Percentiles rank a stretch among this genome's conserved stretches.
These are phyloP conservation scores for Pisolithus microcarpus DNA, from an alignment of 768 basidiomycete genomes.

Conservation along the genomic window DNA sequence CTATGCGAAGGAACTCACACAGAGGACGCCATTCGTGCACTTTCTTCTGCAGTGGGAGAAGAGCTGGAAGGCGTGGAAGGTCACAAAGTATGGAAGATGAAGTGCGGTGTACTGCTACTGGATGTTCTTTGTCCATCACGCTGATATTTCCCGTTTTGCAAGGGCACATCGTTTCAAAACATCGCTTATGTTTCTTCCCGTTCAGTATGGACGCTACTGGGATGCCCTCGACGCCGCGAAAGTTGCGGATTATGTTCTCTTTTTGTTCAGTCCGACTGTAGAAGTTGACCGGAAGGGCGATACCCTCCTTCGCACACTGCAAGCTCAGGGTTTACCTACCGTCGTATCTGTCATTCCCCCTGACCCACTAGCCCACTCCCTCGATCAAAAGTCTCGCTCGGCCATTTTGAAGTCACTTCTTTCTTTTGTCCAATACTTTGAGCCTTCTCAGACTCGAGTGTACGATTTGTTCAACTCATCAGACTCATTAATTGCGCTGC, in stretches of 20 bases:
- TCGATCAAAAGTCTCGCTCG: conserved; percentile 56
- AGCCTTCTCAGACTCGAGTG: conserved; percentile 70
- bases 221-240: conserved; percentile 78
- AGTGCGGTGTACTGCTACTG: conserved; percentile 34
- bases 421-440: conserved; percentile 94
- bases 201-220: conserved; percentile 68
- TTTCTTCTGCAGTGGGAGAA: conserved; percentile 56
- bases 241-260: conserved; percentile 84
- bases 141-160: background rate
- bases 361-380: conserved; percentile 32
- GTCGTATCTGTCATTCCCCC: conserved; percentile 70
- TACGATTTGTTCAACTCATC: conserved; percentile 61
- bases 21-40: conserved; percentile 41
- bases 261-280: conserved; percentile 69
- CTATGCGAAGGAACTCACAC: conserved; percentile 62
- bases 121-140: background rate
- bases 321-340: conserved; percentile 85
- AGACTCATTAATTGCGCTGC: conserved; percentile 65
- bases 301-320: conserved; percentile 76
- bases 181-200: conserved; percentile 77
- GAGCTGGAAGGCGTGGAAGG: conserved; percentile 15
- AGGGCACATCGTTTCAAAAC: conserved; percentile 90
- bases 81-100: conserved; percentile 50
- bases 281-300: conserved; percentile 88
- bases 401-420: conserved; percentile 80